A percentile compares a stretch with the other conserved stretches of the same genome.
phyloP scores from a whole-genome alignment of 2,329 filamentous ascomycete genomes.

The Madurella mycetomatis region DNA sequence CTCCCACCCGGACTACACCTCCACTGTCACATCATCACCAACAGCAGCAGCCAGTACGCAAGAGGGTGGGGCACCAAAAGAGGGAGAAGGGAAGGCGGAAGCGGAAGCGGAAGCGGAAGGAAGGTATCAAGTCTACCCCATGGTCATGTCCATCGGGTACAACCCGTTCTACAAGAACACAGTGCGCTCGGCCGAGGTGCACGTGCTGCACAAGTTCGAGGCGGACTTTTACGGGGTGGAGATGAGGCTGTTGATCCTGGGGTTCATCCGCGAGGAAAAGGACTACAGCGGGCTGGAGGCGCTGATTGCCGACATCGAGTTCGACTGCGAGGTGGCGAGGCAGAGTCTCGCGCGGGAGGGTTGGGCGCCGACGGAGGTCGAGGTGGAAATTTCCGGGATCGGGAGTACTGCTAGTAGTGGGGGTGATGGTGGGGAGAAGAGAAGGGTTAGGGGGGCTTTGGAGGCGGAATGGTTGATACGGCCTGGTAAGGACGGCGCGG shows the following conservation, averaged over 20 bases:
- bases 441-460: slow-evolving; percentile 25
- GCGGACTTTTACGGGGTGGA: slow-evolving; percentile 80
- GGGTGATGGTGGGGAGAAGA: slow-evolving; percentile 11
- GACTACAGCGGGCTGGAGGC: slow-evolving; percentile 83
- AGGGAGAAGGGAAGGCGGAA: too few species aligned
- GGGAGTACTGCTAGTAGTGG: background rate
- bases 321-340: slow-evolving; percentile 80
- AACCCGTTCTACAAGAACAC: slow-evolving; percentile 97
- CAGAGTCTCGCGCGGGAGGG: slow-evolving; percentile 63
- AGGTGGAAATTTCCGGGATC: slow-evolving; percentile 21
- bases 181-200: slow-evolving; percentile 80
- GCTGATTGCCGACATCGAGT: slow-evolving; percentile 80
- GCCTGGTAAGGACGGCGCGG: slow-evolving; percentile 12
- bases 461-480: slow-evolving; percentile 39
- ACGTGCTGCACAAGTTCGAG: slow-evolving; percentile 73
- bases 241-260: slow-evolving; percentile 75
- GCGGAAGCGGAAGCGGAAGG: slow-evolving; percentile 3
- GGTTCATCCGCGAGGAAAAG: slow-evolving; percentile 83
- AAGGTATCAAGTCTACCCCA: slow-evolving; percentile 58
- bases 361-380: slow-evolving; percentile 49
- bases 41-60: background rate
- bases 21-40: background rate
- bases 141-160: slow-evolving; percentile 93
- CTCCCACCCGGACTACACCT: slow-evolving; percentile 40
- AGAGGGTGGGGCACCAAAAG: too few species aligned